Evolutionary conservation across 768 basidiomycete species (phyloP).

Genomic region (Russula brevipes): DNA sequence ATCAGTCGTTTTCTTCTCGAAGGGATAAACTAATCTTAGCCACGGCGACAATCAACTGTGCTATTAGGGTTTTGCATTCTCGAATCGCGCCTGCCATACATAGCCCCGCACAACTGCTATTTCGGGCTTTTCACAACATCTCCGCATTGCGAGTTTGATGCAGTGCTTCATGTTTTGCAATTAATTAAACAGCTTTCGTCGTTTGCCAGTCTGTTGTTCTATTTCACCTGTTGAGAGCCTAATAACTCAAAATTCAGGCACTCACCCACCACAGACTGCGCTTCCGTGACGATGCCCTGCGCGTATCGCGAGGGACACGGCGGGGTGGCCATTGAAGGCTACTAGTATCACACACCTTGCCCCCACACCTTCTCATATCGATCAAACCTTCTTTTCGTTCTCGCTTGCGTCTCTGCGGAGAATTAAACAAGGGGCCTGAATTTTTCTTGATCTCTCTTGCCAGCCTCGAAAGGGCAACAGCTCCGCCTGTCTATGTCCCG

Average conservation of each 20-base stretch:
- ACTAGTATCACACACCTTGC: background rate
- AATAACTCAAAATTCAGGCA: background rate
- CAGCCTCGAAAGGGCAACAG: conserved; percentile 14
- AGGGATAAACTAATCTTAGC: conserved; percentile 9
- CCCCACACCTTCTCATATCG: conserved; percentile 15
- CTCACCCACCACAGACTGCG: background rate
- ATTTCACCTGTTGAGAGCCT: conserved; percentile 3
- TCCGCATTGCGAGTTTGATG: background rate
- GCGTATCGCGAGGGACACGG: background rate
- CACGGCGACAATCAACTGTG: conserved; percentile 7
- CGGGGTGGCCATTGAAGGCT: background rate
- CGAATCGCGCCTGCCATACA: conserved; percentile 2
- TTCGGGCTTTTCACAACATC: background rate
- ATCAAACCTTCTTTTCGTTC: conserved; percentile 22
- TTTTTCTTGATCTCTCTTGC: background rate
- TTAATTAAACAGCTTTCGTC: background rate
- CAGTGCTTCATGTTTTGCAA: background rate
- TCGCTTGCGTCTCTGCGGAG: conserved; percentile 15
- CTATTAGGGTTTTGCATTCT: conserved; percentile 3
- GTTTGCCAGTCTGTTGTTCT: background rate
- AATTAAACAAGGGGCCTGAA: conserved; percentile 6
- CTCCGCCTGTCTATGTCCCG: conserved; percentile 1
- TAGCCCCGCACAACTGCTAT: background rate
- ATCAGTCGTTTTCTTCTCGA: background rate
- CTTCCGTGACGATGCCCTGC: conserved; percentile 1